These are phyloP conservation scores for Xerophyta viscosa DNA, from an alignment of 106 monocot genomes.

Conservation along the genomic window DNA sequence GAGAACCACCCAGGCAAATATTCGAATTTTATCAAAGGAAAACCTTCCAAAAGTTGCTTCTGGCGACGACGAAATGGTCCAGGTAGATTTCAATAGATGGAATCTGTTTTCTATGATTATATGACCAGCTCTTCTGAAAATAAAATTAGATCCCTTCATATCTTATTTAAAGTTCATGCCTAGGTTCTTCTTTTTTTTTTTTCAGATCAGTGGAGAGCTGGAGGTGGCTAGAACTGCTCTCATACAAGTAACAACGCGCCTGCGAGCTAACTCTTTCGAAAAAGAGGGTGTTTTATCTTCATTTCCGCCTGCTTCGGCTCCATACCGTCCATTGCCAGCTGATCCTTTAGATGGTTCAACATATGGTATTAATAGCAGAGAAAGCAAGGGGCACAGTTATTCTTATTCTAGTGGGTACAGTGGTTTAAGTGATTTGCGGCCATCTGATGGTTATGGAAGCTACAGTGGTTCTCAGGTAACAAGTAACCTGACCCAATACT, in stretches of 20 bases:
- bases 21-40: conserved; percentile 90
- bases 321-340: conserved; percentile 40
- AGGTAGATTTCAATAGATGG: conserved; percentile 33
- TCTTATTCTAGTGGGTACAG: conserved; percentile 46
- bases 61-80: conserved; percentile 97
- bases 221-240: conserved; percentile 82
- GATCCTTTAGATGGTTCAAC: conserved; percentile 41
- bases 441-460: conserved; percentile 39
- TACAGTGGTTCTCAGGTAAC: conserved; percentile 72
- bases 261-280: conserved; percentile 88
- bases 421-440: conserved; percentile 23
- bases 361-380: conserved; percentile 57
- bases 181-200: neutral
- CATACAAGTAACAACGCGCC: conserved; percentile 68
- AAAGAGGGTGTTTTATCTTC: conserved; percentile 57
- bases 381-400: conserved; percentile 55
- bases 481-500: no score
- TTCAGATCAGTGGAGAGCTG: conserved; percentile 83
- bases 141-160: neutral
- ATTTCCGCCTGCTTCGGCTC: conserved; percentile 35
- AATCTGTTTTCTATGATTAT: neutral
- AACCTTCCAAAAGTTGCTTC: conserved; percentile 88
- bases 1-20: conserved; percentile 69
- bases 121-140: no score
- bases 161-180: neutral